Evolutionary conservation across 2,329 filamentous ascomycete genomes (phyloP), one percentile per base, ranked within the genome.

Genomic region (Neurospora crassa): DNA sequence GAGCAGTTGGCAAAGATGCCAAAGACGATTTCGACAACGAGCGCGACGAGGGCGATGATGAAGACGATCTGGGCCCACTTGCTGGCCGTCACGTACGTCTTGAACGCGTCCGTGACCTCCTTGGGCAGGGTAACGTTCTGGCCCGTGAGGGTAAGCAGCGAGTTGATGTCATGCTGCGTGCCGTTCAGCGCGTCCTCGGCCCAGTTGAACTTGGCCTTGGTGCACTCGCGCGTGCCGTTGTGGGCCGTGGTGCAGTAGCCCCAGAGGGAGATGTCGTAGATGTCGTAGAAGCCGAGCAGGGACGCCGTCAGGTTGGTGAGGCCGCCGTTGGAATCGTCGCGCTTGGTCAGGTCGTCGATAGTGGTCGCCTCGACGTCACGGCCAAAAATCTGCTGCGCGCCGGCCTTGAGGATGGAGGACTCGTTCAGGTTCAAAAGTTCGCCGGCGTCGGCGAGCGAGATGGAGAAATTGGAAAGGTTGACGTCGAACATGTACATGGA

Each of bases 61-160:
- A 94, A 97, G 74, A 90, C 89, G 72, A 95, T 86, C 81, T 94
- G 90, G 80, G 95, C 94, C 91, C 92, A 97, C 78, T 91, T 91
- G 71, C 89, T 87, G 42, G 94, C 89, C 69, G 86, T 88, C 78
- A 87, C 85, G 84, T 97, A 97, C 20, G 88, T 85, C 67, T 91
- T 87, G 76, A 98, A 82, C 18, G 91, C 89, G 68, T 87, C 84
- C 70, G 87, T 84, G 70, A 97, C 83, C 71, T 89, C 86, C 40
- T 87, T 82, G 67, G 93, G 92, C 42, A 97, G 85, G 45, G 88
- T 85, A 68, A 91, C 82, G 77, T 90, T 86, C 67, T 85, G 78
- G 47, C 84, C 84, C 5, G 83, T 79, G 68, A 83, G 80, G 11
- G 83, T 81, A 72, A 81, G 82, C 34, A 90, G 82, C 73, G 82